Conservation (phyloP, 495 filamentous ascomycete species). For the Tuber indicum region DNA sequence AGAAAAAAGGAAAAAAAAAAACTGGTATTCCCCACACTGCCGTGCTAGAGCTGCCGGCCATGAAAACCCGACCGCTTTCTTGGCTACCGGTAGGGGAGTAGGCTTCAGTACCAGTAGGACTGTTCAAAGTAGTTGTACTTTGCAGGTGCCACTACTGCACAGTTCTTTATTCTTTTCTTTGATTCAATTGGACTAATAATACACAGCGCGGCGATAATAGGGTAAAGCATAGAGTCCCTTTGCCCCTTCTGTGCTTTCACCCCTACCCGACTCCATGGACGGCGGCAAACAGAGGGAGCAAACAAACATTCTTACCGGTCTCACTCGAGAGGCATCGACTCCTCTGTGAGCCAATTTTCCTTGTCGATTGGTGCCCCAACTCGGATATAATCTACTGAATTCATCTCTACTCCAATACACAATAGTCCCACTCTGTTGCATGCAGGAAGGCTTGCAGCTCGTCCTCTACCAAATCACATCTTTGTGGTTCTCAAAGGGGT, state of each 20-base stretch:
- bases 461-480: neutral
- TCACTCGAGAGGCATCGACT: no score
- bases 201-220: neutral
- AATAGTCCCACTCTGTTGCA: neutral
- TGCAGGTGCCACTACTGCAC: neutral
- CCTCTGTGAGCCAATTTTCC: neutral
- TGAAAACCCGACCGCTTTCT: neutral
- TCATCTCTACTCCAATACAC: neutral
- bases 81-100: no score
- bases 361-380: neutral
- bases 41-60: neutral
- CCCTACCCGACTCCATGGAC: neutral
- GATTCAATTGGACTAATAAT: neutral
- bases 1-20: neutral
- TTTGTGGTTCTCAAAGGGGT: neutral
- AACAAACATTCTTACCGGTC: neutral
- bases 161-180: neutral
- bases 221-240: neutral
- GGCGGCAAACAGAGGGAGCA: neutral
- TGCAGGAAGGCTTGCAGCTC: conserved; percentile 1
- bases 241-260: neutral
- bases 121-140: no score
- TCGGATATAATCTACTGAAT: conserved; percentile 1
- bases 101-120: no score
- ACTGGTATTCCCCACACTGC: neutral